Base-by-base conservation (phyloP, 805 yeast genomes). In the Starmerella sirachaensis region DNA sequence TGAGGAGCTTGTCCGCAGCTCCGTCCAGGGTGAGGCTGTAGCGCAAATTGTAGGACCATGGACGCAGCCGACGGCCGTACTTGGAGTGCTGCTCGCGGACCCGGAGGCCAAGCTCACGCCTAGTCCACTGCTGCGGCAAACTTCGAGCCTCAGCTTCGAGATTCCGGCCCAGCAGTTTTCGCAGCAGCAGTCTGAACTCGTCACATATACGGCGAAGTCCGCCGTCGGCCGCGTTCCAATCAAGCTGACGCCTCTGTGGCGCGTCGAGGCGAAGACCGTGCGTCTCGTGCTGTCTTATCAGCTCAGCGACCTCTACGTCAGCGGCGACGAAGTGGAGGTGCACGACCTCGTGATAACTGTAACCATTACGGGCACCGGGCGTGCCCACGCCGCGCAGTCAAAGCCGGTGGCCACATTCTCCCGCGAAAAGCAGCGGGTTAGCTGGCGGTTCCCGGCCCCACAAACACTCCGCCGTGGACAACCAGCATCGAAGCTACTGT, bases 341-440 rank as follows among this genome's bases (percentile, higher is more conserved):
- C 63, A 75, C n/a, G 74, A 78, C 48, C 59, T 79, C 36, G 64
- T 70, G 26, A 66, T 80, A 6, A 67, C 78, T 6, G 82, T 76
- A 5, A 68, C 79, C 3, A 63, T 78, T 37, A 63, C 67, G 13
- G 77, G 80, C 9, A 27, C 34, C 13, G 40, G 42, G 23, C 33
- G 37, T 14, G 68, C 72, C 13, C 69, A 78, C 3, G 62, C 75
- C 16, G 96, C 95, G 1, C 75, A 85, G 44, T 79, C 94, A 3
- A 83, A 81, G 56, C 98, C 98, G 5, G 76, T 80, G 39, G 97
- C 96, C 40, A 73, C 93, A 1, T 88, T 85, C 66, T 83, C 78
- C 59, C 78, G 74, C 53, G 96, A 85, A 36, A 76, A 74, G 54
- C 78, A 74, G 49, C 72, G 96, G 59, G 77, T 91, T 41, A 78